phyloP scores from a whole-genome alignment of 2,329 filamentous ascomycete genomes.

The Aspergillus eucalypticola region DNA sequence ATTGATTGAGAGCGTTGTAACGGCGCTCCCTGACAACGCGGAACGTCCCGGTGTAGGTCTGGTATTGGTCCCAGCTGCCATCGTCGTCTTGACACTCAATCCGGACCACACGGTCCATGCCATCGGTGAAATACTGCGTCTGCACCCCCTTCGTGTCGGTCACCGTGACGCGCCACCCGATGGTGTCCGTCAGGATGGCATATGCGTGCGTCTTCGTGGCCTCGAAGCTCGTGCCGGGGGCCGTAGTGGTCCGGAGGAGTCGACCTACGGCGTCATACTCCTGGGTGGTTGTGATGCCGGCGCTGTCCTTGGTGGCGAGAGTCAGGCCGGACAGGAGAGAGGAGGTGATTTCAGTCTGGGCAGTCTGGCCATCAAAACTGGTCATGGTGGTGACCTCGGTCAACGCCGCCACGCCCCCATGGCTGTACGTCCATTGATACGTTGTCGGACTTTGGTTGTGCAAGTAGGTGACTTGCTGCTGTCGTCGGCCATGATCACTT shows the following conservation, averaged over 20 bases:
- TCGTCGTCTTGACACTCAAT: no score
- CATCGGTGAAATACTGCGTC: no score
- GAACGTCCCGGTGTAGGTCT: no score
- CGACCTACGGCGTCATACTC: conserved; percentile 5
- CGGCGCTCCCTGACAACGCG: no score
- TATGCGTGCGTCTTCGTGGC: conserved; percentile 2
- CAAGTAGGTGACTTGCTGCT: conserved; percentile 1
- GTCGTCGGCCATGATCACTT: conserved; percentile 6
- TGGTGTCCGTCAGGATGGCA: background rate
- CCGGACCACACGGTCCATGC: no score
- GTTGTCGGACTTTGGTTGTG: background rate
- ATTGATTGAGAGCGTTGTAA: no score
- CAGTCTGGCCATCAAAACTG: background rate
- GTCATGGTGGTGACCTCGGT: background rate
- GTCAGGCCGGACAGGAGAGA: background rate
- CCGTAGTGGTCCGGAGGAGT: background rate
- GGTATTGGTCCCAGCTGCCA: no score
- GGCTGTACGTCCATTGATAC: background rate
- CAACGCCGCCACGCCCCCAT: background rate
- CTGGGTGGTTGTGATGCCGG: background rate
- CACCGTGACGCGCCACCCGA: no score
- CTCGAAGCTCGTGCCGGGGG: conserved; percentile 1
- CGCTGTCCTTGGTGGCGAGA: background rate
- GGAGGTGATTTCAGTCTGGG: background rate
- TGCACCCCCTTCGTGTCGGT: no score